Conservation (phyloP, 306 rosid species). For the Gastrolobium villosum region DNA sequence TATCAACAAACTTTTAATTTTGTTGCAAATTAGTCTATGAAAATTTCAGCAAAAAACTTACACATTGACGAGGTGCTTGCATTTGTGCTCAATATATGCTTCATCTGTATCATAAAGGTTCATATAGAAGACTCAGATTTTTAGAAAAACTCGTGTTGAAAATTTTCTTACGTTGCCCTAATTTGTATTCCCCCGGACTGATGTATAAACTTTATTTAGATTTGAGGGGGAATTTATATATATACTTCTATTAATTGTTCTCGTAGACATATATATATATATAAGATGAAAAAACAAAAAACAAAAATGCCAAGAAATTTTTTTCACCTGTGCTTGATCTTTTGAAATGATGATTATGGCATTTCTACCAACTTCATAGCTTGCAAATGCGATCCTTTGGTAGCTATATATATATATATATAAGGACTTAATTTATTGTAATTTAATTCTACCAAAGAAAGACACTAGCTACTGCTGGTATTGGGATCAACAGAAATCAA, state of each 20-base stretch:
- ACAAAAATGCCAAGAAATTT: background rate
- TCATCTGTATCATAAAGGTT: background rate
- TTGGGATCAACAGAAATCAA: background rate
- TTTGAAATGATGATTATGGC: conserved; percentile 29
- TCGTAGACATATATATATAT: background rate
- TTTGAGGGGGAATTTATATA: background rate
- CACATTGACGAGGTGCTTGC: background rate
- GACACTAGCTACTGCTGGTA: background rate
- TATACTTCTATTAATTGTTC: background rate
- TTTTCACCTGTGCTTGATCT: conserved; percentile 38
- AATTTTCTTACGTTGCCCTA: conserved; percentile 23
- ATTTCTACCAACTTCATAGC: conserved; percentile 16
- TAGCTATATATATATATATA: conserved; percentile 3
- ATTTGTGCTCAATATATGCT: background rate
- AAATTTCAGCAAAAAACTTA: background rate
- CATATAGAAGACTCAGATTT: background rate
- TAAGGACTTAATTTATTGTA: background rate
- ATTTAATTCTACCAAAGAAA: background rate
- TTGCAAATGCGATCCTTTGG: conserved; percentile 13
- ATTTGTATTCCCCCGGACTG: background rate
- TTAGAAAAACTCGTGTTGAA: background rate
- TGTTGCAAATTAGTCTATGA: background rate
- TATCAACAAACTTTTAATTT: background rate
- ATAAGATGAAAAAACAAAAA: background rate
- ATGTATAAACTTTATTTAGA: background rate